phyloP scores from a whole-genome alignment of 148 eudicot genomes.

The Oxyria digyna region DNA sequence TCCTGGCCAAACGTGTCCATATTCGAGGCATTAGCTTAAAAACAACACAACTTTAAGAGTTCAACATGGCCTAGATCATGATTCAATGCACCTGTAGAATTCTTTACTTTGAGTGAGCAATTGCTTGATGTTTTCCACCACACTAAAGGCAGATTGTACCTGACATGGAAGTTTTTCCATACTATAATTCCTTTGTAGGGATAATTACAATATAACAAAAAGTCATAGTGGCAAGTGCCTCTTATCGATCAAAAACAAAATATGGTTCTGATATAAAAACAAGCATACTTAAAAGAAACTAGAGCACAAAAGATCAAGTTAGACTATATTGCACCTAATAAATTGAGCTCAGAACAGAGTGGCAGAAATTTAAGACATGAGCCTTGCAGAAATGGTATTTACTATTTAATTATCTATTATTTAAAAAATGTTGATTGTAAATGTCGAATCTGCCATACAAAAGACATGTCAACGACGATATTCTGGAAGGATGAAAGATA shows the following conservation, averaged over 20 bases:
- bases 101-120: conserved; percentile 17
- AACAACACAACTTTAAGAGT: background rate
- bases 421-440: too few relatives aligned
- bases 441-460: too few relatives aligned
- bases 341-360: background rate
- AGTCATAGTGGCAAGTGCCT: too few relatives aligned
- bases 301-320: background rate
- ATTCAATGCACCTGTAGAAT: conserved; percentile 23
- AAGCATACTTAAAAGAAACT: background rate
- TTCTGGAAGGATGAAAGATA: too few relatives aligned
- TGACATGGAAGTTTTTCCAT: conserved; percentile 14
- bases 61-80: background rate
- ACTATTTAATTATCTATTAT: background rate
- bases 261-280: background rate
- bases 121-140: conserved; percentile 45
- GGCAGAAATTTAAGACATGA: background rate
- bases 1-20: conserved; percentile 24
- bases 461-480: too few relatives aligned
- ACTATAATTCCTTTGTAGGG: too few relatives aligned
- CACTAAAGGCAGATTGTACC: conserved; percentile 35
- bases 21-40: background rate
- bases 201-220: too few relatives aligned
- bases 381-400: background rate
- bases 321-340: background rate
- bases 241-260: too few relatives aligned